A percentile compares a stretch with the other conserved stretches of the same genome.
These are phyloP conservation scores for Pichia sp. DNA, from an alignment of 1,139 yeast genomes.

Conservation along the genomic window DNA sequence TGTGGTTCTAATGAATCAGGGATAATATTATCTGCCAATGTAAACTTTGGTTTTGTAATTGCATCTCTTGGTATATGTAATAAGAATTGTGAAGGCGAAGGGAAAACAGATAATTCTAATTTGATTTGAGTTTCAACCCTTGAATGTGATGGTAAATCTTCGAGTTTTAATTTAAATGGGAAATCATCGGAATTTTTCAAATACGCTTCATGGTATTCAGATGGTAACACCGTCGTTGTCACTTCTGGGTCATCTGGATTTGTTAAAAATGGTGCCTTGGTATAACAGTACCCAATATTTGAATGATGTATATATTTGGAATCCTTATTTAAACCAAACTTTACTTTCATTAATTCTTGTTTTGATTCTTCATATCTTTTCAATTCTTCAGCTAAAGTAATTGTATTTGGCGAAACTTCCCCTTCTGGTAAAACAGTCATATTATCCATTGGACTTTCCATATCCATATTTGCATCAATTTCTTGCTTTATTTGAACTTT, in stretches of 20 bases:
- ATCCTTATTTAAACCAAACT: slow-evolving; percentile 40
- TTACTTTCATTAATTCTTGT: slow-evolving; percentile 46
- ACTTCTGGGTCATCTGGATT: slow-evolving; percentile 20
- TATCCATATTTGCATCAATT: neutral
- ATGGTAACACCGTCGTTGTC: slow-evolving; percentile 27
- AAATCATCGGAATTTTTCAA: slow-evolving; percentile 31
- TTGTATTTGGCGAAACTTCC: neutral
- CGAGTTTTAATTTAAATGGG: slow-evolving; percentile 53
- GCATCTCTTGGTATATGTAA: slow-evolving; percentile 81
- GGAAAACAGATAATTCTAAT: slow-evolving; percentile 57
- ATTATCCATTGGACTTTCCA: neutral
- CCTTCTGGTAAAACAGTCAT: neutral
- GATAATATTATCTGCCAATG: slow-evolving; percentile 44
- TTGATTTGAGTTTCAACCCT: slow-evolving; percentile 95
- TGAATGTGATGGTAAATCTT: slow-evolving; percentile 68
- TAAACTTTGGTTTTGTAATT: slow-evolving; percentile 79
- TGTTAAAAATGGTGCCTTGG: slow-evolving; percentile 5
- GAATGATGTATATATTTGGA: slow-evolving; percentile 12
- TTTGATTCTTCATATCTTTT: slow-evolving; percentile 43
- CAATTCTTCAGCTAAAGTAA: slow-evolving; percentile 24
- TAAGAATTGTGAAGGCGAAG: slow-evolving; percentile 65
- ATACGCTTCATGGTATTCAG: slow-evolving; percentile 27
- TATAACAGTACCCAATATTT: slow-evolving; percentile 14
- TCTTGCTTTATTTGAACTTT: neutral
- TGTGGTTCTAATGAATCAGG: slow-evolving; percentile 44